phyloP scores from a whole-genome alignment of 768 basidiomycete genomes.

The Termitomyces titanicus region DNA sequence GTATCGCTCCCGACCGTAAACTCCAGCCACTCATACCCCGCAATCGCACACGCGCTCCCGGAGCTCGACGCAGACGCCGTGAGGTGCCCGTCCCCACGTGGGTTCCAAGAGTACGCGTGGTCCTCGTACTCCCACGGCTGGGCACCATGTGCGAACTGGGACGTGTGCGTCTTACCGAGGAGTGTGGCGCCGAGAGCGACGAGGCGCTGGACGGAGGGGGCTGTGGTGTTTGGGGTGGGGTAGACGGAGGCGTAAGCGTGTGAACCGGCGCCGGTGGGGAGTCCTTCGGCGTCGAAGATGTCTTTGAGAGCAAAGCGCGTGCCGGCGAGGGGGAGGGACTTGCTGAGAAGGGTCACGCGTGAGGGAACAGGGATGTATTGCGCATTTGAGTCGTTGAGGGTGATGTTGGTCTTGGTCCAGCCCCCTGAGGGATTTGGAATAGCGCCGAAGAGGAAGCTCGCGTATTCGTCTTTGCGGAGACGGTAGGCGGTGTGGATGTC shows the following conservation, averaged over 20 bases:
- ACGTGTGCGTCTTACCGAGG: constrained; percentile 52
- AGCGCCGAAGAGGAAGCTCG: constrained; percentile 40
- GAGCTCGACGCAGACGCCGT: constrained; percentile 36
- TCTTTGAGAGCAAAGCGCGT: constrained; percentile 48
- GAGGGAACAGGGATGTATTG: constrained; percentile 49
- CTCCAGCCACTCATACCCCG: constrained; percentile 35
- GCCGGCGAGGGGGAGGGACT: constrained; percentile 35
- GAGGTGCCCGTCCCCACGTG: constrained; percentile 32
- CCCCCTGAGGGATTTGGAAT: constrained; percentile 32
- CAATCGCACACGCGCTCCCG: constrained; percentile 36
- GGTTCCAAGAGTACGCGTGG: constrained; percentile 34
- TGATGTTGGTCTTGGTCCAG: constrained; percentile 30
- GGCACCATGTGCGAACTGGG: constrained; percentile 49
- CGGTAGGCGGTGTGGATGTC: constrained; percentile 29
- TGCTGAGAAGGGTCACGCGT: constrained; percentile 32
- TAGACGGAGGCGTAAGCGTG: constrained; percentile 29
- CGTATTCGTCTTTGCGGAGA: constrained; percentile 39
- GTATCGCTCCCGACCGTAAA: constrained; percentile 38
- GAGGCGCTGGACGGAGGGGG: constrained; percentile 42
- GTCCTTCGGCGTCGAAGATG: constrained; percentile 30
- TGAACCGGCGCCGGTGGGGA: constrained; percentile 34
- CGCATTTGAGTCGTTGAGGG: constrained; percentile 15
- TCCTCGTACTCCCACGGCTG: constrained; percentile 36
- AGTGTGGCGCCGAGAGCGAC: constrained; percentile 45
- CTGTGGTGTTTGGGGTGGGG: constrained; percentile 28